A percentile compares a stretch with the other conserved stretches of the same genome.
Conservation (phyloP, 371 early-diverging fungal species). For the Sporodiniella umbellata region DNA sequence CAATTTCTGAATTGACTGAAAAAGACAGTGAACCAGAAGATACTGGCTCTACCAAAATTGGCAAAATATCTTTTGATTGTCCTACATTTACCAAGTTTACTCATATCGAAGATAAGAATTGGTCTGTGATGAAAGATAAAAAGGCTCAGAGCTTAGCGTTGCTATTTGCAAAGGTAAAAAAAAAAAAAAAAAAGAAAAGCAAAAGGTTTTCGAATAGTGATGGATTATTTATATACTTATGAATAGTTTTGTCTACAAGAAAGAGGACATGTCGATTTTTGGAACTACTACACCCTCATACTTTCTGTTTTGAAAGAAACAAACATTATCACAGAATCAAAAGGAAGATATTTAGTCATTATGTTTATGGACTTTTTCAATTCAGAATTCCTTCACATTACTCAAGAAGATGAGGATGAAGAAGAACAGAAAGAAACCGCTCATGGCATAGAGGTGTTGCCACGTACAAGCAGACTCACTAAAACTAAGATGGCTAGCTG, state of each 20-base stretch:
- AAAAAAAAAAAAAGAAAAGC: no score
- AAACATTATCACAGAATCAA: constrained; percentile 67
- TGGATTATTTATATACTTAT: no score
- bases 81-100: constrained; percentile 45
- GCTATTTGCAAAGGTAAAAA: constrained; percentile 40
- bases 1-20: constrained; percentile 20
- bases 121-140: constrained; percentile 34
- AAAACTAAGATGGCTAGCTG: constrained; percentile 61
- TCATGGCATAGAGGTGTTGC: constrained; percentile 31
- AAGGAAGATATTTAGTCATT: constrained; percentile 68
- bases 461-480: constrained; percentile 35
- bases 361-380: constrained; percentile 72
- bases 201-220: no score
- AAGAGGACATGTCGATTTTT: constrained; percentile 63
- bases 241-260: constrained; percentile 43
- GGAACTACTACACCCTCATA: constrained; percentile 72
- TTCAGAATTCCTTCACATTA: constrained; percentile 50
- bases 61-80: constrained; percentile 56
- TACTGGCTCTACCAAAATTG: constrained; percentile 46
- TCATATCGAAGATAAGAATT: constrained; percentile 32
- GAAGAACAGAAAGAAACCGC: constrained; percentile 24
- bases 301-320: constrained; percentile 66
- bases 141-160: constrained; percentile 34
- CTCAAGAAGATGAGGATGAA: constrained; percentile 30
- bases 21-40: constrained; percentile 14